These are phyloP conservation scores for Apiospora pterosperma DNA, from an alignment of 2,329 filamentous ascomycete genomes.

Conservation along the genomic window DNA sequence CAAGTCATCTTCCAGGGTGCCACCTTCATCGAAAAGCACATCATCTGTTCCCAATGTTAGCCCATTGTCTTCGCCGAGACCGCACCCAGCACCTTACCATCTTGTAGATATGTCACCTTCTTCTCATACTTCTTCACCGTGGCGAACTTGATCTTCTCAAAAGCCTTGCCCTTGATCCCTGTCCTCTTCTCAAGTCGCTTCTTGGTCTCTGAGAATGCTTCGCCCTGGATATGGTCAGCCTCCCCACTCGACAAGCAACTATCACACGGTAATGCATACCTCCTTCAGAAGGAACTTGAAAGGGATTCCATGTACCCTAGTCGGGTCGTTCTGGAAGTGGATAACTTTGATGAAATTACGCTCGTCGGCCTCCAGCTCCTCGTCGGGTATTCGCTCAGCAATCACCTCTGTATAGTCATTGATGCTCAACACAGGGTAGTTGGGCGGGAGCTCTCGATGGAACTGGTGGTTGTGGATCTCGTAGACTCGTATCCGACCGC, in stretches of 20 bases:
- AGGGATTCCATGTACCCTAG: constrained; percentile 79
- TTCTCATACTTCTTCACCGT: constrained; percentile 51
- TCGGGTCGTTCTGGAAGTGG: constrained; percentile 89
- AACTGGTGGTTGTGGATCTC: constrained; percentile 82
- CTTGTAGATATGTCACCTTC: constrained; percentile 62
- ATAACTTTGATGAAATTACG: constrained; percentile 71
- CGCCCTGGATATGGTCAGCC: constrained; percentile 51
- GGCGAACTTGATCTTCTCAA: constrained; percentile 98
- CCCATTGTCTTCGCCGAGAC: not conserved
- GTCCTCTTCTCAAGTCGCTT: constrained; percentile 90
- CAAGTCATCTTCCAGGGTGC: constrained; percentile 53
- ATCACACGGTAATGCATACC: constrained; percentile 43
- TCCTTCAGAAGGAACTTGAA: constrained; percentile 87
- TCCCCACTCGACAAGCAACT: not conserved
- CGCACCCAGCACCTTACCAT: constrained; percentile 60
- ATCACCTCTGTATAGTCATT: constrained; percentile 83
- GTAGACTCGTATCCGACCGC: constrained; percentile 72
- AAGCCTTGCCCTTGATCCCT: constrained; percentile 94
- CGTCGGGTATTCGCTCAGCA: constrained; percentile 76
- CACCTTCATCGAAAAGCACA: constrained; percentile 49
- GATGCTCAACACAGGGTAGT: constrained; percentile 73
- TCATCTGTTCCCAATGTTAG: constrained; percentile 45
- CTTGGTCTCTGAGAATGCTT: constrained; percentile 87
- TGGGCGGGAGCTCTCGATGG: constrained; percentile 69
- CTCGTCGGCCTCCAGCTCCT: constrained; percentile 58